Percentiles rank a stretch among this genome's conserved stretches.
These are phyloP conservation scores for Penicillium sp. DNA, from an alignment of 2,329 filamentous ascomycete species.

Conservation along the genomic window DNA sequence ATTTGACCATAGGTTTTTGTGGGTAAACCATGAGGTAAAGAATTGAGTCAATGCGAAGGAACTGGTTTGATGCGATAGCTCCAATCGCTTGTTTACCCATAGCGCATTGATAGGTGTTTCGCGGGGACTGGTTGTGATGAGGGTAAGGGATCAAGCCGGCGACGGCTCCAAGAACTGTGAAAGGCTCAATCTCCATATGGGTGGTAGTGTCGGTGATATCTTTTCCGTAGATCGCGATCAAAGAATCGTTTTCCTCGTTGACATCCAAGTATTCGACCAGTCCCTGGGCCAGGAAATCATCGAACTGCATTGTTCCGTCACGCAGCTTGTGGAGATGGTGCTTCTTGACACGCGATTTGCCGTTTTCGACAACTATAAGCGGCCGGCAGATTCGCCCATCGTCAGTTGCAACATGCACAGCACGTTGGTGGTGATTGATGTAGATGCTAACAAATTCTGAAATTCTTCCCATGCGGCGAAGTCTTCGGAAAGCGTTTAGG, in stretches of 20 bases:
- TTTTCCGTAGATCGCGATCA: slow-evolving; percentile 87
- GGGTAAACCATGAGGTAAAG: slow-evolving; percentile 97
- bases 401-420: slow-evolving; percentile 94
- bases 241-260: slow-evolving; percentile 96
- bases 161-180: slow-evolving; percentile 93
- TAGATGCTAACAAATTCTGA: slow-evolving; percentile 97
- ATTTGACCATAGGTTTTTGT: slow-evolving; percentile 96
- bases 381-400: slow-evolving; percentile 96
- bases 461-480: slow-evolving; percentile 86
- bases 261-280: slow-evolving; percentile 96
- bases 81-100: slow-evolving; percentile 99
- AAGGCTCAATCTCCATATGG: slow-evolving; percentile 96
- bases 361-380: slow-evolving; percentile 91
- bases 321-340: slow-evolving; percentile 82
- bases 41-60: slow-evolving; percentile 93
- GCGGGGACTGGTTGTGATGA: slow-evolving; percentile 97
- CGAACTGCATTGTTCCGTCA: slow-evolving; percentile 83
- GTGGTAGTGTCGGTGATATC: slow-evolving; percentile 84
- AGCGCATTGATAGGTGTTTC: slow-evolving; percentile 98
- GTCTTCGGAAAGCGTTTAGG: slow-evolving; percentile 79
- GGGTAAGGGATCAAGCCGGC: slow-evolving; percentile 97
- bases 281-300: slow-evolving; percentile 88
- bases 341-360: slow-evolving; percentile 77
- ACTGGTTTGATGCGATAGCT: slow-evolving; percentile 97
- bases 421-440: slow-evolving; percentile 89